Base-by-base conservation (phyloP, 441 rosid genomes). In the Capsella rubella region DNA sequence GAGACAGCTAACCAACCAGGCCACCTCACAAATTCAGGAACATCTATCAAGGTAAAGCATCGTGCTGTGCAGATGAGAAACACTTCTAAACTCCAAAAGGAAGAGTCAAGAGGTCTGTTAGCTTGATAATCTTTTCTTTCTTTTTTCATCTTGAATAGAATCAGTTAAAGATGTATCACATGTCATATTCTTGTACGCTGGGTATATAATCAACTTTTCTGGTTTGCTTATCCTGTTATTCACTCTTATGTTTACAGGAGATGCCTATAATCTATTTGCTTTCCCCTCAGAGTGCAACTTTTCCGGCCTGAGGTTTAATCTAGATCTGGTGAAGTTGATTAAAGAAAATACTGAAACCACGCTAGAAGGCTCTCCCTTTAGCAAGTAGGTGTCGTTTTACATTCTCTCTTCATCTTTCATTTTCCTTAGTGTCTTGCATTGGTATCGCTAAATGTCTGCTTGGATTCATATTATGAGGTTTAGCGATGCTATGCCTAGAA, bases 201-300 rank as follows among this genome's bases (percentile, higher is more conserved):
- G 18, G 21, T 68, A 15, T 3, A 13, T 50, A n/a, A 1, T 52
- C 0, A 27, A 40, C 32, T 47, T 64, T 70, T 8, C 39, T 64
- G 3, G n/a, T 69, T 35, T 55, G 6, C 52, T 62, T 49, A 70
- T 57, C 56, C 15, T 55, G 50, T 57, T 42, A 31, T 56, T 56
- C 11, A 39, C 15, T 13, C 11, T 49, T 56, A 13, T 71, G 71
- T 27, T 80, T 82, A 80, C 96, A 95, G 99, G 91, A 78, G 82
- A 81, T 80, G 76, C 83, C 49, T 83, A 74, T 79, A 92, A 86
- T 83, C 81, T 95, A 78, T 95, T 95, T 76, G 98, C 95, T 59
- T 87, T 92, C 80, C 99, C 99, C 68, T 90, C 96, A 0, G 97
- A 95, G 84, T 92, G 99, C 87, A 95, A 92, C 86, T 95, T 95